Base-by-base conservation (phyloP, 306 rosid genomes). In the Lathyrus sativus region DNA sequence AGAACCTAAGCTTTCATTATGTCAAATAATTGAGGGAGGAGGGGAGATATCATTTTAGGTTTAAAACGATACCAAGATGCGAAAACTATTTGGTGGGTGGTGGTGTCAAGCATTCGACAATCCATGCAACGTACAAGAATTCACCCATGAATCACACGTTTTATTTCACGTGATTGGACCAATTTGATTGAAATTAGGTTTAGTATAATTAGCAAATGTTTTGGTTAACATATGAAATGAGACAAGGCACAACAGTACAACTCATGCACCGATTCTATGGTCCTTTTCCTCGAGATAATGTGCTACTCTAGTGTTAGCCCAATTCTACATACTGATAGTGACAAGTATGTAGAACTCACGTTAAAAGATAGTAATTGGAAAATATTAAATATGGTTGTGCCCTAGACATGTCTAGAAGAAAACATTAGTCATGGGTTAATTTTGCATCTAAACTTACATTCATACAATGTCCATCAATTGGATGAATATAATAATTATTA, bases 161-260 rank as follows among this genome's bases (percentile, higher is more conserved):
- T 18, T 61, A 46, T 72, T 63, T 14, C 42, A 62, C 55, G 28
- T 28, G 9, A 72, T 19, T 35, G 38, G 46, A 59, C 44, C 38
- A 26, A 51, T 7, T 1, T 31, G 38, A 46, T 17, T 62, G 11
- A 62, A 15, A 41, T 62, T 59, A 44, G 18, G 28, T 42, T 4
- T 17, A 1, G 13, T 19, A 19, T 19, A 19, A 19, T 19, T 19
- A 19, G 22, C 22, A 19, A 19, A 19, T 19, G 22, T 19, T 19
- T 19, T 19, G 22, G 22, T 19, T 19, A 19, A 19, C 22, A 19
- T 19, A 19, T 19, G 22, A 19, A 19, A 19, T 19, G 22, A 19
- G 22, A 19, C 22, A 0, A 19, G 22, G 22, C 22, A 19, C 22
- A 19, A 19, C 22, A 0, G 22, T 19, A 19, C 22, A 19, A 19